These are phyloP conservation scores for Naganishia kalamii DNA, from an alignment of 768 basidiomycete species.

Conservation along the genomic window DNA sequence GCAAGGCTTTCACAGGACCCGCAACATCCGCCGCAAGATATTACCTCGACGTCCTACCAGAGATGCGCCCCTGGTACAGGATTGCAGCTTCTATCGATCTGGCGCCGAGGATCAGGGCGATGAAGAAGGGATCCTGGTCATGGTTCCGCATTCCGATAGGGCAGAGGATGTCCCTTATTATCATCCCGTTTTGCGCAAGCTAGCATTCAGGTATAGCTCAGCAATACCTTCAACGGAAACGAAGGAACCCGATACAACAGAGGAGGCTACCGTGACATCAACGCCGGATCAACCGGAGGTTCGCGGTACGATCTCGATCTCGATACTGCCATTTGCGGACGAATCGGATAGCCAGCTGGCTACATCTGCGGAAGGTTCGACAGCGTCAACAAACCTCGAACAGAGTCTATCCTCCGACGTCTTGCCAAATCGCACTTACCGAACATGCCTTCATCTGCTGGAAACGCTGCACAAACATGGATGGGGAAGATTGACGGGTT, in stretches of 20 bases:
- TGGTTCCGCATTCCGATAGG: constrained; percentile 45
- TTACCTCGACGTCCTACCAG: constrained; percentile 72
- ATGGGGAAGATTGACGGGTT: constrained; percentile 74
- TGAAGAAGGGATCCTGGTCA: constrained; percentile 40
- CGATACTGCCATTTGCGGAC: constrained; percentile 16
- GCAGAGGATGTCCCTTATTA: constrained; percentile 69
- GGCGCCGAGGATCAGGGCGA: background rate
- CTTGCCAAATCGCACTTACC: constrained; percentile 60
- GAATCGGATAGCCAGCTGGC: constrained; percentile 20
- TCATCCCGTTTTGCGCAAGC: constrained; percentile 71
- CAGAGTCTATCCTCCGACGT: constrained; percentile 23
- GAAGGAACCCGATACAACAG: background rate
- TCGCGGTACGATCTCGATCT: constrained; percentile 7
- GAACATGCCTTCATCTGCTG: constrained; percentile 72
- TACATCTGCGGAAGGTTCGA: constrained; percentile 25
- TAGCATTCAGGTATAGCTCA: constrained; percentile 67
- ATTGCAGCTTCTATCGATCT: constrained; percentile 58
- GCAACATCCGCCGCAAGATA: constrained; percentile 55
- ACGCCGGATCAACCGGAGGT: background rate
- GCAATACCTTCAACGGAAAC: background rate
- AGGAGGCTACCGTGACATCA: background rate
- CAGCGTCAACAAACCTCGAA: constrained; percentile 4
- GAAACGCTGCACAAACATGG: constrained; percentile 80
- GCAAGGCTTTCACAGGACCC: constrained; percentile 11
- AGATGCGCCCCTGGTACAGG: constrained; percentile 67